Evolutionary conservation across 257 asterid genomes (phyloP).

Genomic region (Penstemon barbatus): DNA sequence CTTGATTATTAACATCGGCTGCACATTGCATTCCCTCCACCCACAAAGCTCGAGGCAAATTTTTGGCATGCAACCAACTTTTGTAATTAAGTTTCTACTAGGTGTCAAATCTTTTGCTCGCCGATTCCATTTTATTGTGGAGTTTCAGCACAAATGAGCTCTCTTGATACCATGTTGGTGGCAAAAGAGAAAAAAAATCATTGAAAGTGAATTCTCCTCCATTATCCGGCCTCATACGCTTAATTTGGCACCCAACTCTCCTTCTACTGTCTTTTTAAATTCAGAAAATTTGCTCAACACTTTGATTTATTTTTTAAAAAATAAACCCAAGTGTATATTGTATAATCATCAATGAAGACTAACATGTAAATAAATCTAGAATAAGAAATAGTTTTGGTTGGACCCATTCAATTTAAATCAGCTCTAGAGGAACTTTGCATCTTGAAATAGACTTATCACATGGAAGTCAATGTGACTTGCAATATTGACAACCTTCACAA

Average conservation of each 20-base stretch:
- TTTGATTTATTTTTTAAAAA: conserved; percentile 22
- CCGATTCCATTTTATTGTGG: conserved; percentile 11
- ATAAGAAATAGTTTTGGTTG: conserved; percentile 13
- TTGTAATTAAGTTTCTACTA: neutral
- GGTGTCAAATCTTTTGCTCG: neutral
- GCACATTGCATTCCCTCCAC: conserved; percentile 17
- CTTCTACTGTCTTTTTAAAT: neutral
- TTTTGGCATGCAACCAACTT: conserved; percentile 6
- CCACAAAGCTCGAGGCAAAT: neutral
- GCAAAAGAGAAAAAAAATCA: neutral
- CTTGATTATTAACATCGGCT: neutral
- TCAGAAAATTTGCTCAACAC: neutral
- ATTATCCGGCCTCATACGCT: conserved; percentile 1
- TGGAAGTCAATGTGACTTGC: conserved; percentile 16
- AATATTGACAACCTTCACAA: conserved; percentile 14
- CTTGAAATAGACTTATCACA: conserved; percentile 13
- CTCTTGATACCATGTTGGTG: neutral
- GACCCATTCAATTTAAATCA: conserved; percentile 16
- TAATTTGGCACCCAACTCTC: neutral
- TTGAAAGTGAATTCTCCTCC: neutral
- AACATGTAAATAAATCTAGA: conserved; percentile 13
- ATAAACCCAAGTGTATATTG: conserved; percentile 24
- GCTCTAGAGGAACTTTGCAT: neutral
- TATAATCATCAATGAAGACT: conserved; percentile 18
- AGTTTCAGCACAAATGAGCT: conserved; percentile 5